Percentiles rank a stretch among this genome's conserved stretches.
Evolutionary conservation across 2,329 filamentous ascomycete species (phyloP).

Genomic region (Fusarium pseudocircinatum): DNA sequence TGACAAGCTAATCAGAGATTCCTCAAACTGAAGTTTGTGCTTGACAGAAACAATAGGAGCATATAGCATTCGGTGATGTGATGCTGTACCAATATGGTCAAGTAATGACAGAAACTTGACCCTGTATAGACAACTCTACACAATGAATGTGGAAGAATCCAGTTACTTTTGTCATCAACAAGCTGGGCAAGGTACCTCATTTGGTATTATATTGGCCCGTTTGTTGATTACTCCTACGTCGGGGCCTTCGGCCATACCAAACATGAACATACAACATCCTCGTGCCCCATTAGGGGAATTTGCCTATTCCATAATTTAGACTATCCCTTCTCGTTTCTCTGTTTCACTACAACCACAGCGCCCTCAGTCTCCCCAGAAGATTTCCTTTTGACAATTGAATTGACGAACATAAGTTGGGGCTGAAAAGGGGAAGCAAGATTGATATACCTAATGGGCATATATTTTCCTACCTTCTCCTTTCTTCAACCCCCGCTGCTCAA

Average conservation of each 20-base stretch:
- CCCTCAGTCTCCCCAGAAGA: neutral
- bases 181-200: neutral
- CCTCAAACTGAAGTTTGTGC: neutral
- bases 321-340: neutral
- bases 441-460: neutral
- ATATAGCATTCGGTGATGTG: neutral
- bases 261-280: neutral
- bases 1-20: neutral
- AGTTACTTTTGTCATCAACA: neutral
- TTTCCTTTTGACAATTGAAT: neutral
- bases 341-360: neutral
- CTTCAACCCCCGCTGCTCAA: slow-evolving; percentile 2
- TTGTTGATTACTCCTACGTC: neutral
- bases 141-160: neutral
- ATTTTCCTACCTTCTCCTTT: neutral
- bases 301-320: neutral
- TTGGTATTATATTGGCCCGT: neutral
- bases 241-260: slow-evolving; percentile 2
- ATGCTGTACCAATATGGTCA: neutral
- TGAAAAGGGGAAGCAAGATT: slow-evolving; percentile 20
- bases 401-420: slow-evolving; percentile 19
- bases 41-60: neutral
- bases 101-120: neutral
- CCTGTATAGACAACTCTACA: neutral
- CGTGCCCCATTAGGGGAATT: neutral